phyloP scores from a whole-genome alignment of 2,329 filamentous ascomycete genomes.

The Basipetospora chlamydospora region DNA sequence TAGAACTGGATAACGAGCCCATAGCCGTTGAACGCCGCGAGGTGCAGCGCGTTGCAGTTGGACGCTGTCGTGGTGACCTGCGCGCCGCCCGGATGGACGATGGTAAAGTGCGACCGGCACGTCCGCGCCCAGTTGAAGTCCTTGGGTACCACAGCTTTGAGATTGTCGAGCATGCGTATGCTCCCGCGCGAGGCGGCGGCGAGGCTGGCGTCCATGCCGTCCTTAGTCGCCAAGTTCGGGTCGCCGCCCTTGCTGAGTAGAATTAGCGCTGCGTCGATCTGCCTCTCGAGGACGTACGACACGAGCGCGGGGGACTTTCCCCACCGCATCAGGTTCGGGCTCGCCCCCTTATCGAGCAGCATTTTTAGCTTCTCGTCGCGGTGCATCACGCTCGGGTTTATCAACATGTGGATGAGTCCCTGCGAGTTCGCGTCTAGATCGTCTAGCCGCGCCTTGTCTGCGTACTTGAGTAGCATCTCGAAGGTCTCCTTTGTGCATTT shows the following conservation, averaged over 20 bases:
- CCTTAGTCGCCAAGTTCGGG: constrained; percentile 5
- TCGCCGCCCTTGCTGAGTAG: constrained; percentile 7
- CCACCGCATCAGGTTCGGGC: constrained; percentile 3
- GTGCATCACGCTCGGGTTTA: not conserved
- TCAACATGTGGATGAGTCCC: constrained; percentile 3
- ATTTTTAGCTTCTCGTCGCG: constrained; percentile 2
- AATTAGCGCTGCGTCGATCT: constrained; percentile 6
- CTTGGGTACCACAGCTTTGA: not conserved
- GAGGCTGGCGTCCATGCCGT: constrained; percentile 6
- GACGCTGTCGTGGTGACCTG: constrained; percentile 4
- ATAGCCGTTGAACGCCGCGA: constrained; percentile 8
- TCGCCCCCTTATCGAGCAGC: constrained; percentile 1
- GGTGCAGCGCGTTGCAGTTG: constrained; percentile 7
- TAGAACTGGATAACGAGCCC: constrained; percentile 8
- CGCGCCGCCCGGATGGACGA: constrained; percentile 4
- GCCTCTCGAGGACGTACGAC: constrained; percentile 6
- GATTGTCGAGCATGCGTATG: constrained; percentile 1
- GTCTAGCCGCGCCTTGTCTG: not conserved
- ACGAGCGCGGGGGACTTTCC: constrained; percentile 7
- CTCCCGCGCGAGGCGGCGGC: constrained; percentile 6
- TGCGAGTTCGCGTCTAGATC: not conserved
- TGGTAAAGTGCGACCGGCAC: constrained; percentile 7
- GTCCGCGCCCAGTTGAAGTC: constrained; percentile 7
- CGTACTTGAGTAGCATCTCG: constrained; percentile 2
- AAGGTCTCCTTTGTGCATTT: not conserved